phyloP scores from a whole-genome alignment of 2,329 filamentous ascomycete species.

The Cordyceps cateniannulata region DNA sequence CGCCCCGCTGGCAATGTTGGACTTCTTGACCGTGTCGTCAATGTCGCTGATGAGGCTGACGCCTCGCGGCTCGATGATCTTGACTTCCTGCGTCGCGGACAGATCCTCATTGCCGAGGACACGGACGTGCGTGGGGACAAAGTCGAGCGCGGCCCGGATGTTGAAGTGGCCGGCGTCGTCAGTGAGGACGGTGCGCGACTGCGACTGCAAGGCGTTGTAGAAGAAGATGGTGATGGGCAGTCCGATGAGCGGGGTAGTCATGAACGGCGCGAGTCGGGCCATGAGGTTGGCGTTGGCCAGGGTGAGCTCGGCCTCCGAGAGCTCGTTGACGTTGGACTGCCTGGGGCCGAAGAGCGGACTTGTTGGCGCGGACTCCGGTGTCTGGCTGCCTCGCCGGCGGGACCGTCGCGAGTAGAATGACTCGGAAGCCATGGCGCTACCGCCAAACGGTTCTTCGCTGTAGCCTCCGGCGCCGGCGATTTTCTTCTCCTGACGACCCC shows the following conservation, averaged over 20 bases:
- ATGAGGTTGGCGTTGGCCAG: conserved; percentile 83
- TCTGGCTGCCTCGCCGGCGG: conserved; percentile 26
- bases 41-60: conserved; percentile 96
- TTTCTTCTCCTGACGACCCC: conserved; percentile 64
- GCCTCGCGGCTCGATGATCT: conserved; percentile 69
- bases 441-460: conserved; percentile 56
- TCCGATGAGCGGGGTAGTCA: conserved; percentile 73
- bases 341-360: conserved; percentile 37
- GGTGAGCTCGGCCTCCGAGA: conserved; percentile 69
- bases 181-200: conserved; percentile 77
- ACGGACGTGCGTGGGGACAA: conserved; percentile 82
- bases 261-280: conserved; percentile 79
- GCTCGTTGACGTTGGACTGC: conserved; percentile 42
- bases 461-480: conserved; percentile 66
- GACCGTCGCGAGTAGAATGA: conserved; percentile 23
- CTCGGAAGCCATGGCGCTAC: conserved; percentile 27
- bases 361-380: conserved; percentile 33
- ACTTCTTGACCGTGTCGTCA: conserved; percentile 95
- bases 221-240: conserved; percentile 88
- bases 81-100: conserved; percentile 71
- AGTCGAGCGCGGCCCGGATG: conserved; percentile 73
- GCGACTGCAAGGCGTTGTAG: conserved; percentile 77
- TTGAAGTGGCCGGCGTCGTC: conserved; percentile 86
- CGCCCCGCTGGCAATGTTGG: conserved; percentile 79
- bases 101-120: conserved; percentile 81